Conservation (phyloP, 2,329 filamentous ascomycete genomes). For the Alternaria triticimaculans region DNA sequence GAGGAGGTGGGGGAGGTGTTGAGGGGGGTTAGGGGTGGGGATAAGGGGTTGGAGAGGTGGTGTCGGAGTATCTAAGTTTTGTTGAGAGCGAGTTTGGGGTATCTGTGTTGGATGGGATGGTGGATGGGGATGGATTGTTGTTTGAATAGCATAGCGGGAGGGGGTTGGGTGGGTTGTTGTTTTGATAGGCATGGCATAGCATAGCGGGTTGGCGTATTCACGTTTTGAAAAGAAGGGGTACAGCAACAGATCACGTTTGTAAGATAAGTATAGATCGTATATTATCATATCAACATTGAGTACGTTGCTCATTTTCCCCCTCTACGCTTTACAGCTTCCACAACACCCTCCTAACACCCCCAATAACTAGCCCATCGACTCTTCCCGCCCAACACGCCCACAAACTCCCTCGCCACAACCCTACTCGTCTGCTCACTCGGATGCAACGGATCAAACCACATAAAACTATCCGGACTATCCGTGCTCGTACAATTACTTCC, state of each 20-base stretch:
- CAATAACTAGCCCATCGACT: constrained; percentile 57
- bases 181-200: neutral
- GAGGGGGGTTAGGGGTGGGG: constrained; percentile 50
- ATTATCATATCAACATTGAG: neutral
- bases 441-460: constrained; percentile 80
- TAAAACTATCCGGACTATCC: constrained; percentile 61
- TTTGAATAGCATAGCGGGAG: neutral
- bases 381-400: constrained; percentile 60
- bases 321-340: neutral
- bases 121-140: neutral
- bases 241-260: neutral
- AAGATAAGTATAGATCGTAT: neutral
- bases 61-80: constrained; percentile 55
- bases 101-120: neutral
- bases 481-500: constrained; percentile 47
- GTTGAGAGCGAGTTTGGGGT: no score
- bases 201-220: neutral
- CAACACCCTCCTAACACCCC: constrained; percentile 16
- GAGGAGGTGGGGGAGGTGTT: constrained; percentile 74
- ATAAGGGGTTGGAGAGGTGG: constrained; percentile 70
- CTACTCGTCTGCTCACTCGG: constrained; percentile 69
- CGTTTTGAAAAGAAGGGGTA: neutral
- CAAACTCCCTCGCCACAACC: constrained; percentile 63
- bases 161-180: neutral
- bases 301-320: neutral